Conservation (phyloP, 176 grass and related monocot species). For the Aegilops umbellulata region DNA sequence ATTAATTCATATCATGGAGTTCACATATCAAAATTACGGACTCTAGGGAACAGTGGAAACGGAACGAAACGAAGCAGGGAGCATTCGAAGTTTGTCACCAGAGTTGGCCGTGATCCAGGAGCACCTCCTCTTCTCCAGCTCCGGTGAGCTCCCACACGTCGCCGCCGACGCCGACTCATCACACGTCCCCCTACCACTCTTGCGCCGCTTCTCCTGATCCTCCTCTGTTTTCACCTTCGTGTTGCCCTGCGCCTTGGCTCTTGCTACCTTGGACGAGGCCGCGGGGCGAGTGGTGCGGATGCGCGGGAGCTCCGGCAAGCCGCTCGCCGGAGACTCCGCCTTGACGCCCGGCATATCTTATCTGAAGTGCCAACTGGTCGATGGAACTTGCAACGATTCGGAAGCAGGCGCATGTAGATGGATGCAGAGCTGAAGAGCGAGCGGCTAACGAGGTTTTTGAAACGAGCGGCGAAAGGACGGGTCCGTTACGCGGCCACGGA, state of each 20-base stretch:
- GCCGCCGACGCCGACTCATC: background rate
- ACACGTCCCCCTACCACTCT: background rate
- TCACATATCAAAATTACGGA: no score
- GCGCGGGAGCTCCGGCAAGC: slow-evolving; percentile 22
- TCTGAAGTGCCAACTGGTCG: background rate
- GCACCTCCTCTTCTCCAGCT: slow-evolving; percentile 38
- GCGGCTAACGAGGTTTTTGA: slow-evolving; percentile 31
- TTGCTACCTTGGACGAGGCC: background rate
- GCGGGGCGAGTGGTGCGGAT: background rate
- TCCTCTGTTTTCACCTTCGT: background rate
- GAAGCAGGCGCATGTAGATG: background rate
- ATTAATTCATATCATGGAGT: no score
- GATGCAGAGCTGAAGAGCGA: background rate
- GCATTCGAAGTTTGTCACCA: slow-evolving; percentile 11
- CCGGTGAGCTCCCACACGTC: background rate
- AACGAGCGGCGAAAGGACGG: background rate
- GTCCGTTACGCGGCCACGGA: background rate
- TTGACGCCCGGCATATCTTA: slow-evolving; percentile 41
- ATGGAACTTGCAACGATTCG: background rate
- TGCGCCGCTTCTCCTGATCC: background rate
- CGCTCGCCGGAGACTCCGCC: background rate
- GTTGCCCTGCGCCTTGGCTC: background rate
- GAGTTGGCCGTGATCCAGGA: slow-evolving; percentile 56
- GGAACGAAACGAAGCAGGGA: no score
- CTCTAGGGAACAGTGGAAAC: background rate